Evolutionary conservation across 768 basidiomycete genomes (phyloP).

Genomic region (Xerocomellus dryophilus): DNA sequence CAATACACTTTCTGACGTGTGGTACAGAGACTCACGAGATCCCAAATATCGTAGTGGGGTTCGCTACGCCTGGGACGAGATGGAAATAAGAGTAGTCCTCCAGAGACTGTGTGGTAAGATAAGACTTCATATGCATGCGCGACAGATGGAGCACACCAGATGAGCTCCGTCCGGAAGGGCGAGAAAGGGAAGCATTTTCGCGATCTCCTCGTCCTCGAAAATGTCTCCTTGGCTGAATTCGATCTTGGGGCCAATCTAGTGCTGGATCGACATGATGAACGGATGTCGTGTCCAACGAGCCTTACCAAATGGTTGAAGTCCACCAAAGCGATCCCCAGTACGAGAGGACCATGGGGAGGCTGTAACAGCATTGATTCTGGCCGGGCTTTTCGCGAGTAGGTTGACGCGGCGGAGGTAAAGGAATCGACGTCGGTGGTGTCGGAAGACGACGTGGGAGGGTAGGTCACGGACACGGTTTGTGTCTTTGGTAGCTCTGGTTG

Average conservation of each 20-base stretch:
- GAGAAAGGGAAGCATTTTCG: slow-evolving; percentile 86
- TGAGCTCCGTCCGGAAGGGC: slow-evolving; percentile 98
- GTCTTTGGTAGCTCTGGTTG: slow-evolving; percentile 38
- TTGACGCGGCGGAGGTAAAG: slow-evolving; percentile 59
- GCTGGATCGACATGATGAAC: slow-evolving; percentile 14
- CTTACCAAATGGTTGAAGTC: slow-evolving; percentile 92
- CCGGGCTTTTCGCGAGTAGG: slow-evolving; percentile 58
- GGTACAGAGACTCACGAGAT: slow-evolving; percentile 62
- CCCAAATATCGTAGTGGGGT: slow-evolving; percentile 85
- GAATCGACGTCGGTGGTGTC: slow-evolving; percentile 52
- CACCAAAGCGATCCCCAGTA: slow-evolving; percentile 87
- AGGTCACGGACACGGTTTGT: slow-evolving; percentile 41
- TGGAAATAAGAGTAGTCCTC: slow-evolving; percentile 99
- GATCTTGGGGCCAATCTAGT: slow-evolving; percentile 86
- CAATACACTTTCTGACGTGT: neutral
- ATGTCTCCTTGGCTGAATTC: slow-evolving; percentile 80
- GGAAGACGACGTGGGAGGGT: slow-evolving; percentile 53
- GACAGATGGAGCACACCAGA: slow-evolving; percentile 46
- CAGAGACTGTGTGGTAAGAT: slow-evolving; percentile 11
- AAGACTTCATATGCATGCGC: slow-evolving; percentile 7
- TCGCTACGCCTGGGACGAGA: slow-evolving; percentile 67
- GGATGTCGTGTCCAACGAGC: neutral
- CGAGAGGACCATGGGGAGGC: slow-evolving; percentile 51
- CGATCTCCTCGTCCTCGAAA: slow-evolving; percentile 81
- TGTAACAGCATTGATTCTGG: slow-evolving; percentile 77